Conservation (phyloP, 495 filamentous ascomycete species). For the Cenococcum geophilum region DNA sequence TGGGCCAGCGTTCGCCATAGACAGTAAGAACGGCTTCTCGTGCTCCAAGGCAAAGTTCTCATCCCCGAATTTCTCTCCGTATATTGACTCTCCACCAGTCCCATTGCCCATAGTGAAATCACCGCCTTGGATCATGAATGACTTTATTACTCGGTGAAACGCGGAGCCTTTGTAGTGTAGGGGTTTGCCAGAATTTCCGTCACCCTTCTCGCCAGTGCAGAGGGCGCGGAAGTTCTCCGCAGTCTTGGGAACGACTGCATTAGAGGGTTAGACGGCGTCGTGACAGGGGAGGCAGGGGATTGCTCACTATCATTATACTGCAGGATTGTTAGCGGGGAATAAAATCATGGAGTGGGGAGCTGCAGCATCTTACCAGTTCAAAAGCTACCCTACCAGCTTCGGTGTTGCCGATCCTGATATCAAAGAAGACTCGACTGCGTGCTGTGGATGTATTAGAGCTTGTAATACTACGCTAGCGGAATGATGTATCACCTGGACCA, state of each 20-base stretch:
- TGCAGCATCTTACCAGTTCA: constrained; percentile 56
- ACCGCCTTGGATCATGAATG: constrained; percentile 99
- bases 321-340: not conserved
- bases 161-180: constrained; percentile 82
- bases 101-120: constrained; percentile 92
- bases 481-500: not conserved
- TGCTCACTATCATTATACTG: constrained; percentile 8
- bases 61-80: constrained; percentile 95
- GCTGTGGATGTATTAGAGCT: constrained; percentile 5
- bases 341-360: not conserved
- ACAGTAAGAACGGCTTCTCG: constrained; percentile 87
- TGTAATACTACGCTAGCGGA: not conserved
- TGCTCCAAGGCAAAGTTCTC: constrained; percentile 95
- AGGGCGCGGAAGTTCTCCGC: constrained; percentile 93
- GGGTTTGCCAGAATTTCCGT: constrained; percentile 75
- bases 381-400: constrained; percentile 66
- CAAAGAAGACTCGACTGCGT: constrained; percentile 77
- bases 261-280: constrained; percentile 8
- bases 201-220: constrained; percentile 86
- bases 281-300: not conserved
- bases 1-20: constrained; percentile 96
- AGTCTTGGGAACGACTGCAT: constrained; percentile 69
- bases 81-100: constrained; percentile 95
- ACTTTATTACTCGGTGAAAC: constrained; percentile 97
- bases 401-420: constrained; percentile 70